Evolutionary conservation across 2,329 filamentous ascomycete species (phyloP), one percentile per base, ranked within the genome.

Genomic region (Epichloe gansuensis): DNA sequence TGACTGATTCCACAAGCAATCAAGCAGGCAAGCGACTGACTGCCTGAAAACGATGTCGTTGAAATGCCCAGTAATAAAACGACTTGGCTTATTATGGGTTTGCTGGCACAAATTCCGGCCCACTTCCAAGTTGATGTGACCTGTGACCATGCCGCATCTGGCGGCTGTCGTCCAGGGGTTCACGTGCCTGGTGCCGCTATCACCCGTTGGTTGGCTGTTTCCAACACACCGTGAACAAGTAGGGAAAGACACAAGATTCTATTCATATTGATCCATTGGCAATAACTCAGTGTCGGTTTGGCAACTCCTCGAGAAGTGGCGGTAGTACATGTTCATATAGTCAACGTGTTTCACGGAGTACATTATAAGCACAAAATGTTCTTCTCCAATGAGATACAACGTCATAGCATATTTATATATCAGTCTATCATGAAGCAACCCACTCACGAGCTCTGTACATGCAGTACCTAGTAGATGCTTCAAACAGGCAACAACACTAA

Each of bases 381-480:
- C 9, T 31, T 31, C 31, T 31, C 31, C 31, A 31, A 31, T 31
- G 31, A 11, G 31, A 31, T 31, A 4, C 31, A 11, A 31, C 31
- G 31, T 31, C 31, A 31, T 31, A 8, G 31, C 31, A 31, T 11
- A 40, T 12, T 41, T 53, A 64, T 67, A 58, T 67, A 62, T 64
- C 65, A 64, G 59, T 51, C 54, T 5, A 57, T 55, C 54, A 43
- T 51, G 51, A 31, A 56, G 60, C 60, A 57, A 54, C 53, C 63
- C 60, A 59, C 63, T 60, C 57, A 59, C 60, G 47, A 50, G 35
- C 35, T 46, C 51, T 61, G 62, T 60, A 65, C 64, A 52, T 21
- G 39, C 46, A 62, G 66, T 66, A 67, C 66, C 59, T 50, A 65
- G 61, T 60, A 66, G 64, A 63, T 58, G 66, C 68, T 64, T 55